Conservation (phyloP, 331 rosid genomes). For the Acacia concinna region DNA sequence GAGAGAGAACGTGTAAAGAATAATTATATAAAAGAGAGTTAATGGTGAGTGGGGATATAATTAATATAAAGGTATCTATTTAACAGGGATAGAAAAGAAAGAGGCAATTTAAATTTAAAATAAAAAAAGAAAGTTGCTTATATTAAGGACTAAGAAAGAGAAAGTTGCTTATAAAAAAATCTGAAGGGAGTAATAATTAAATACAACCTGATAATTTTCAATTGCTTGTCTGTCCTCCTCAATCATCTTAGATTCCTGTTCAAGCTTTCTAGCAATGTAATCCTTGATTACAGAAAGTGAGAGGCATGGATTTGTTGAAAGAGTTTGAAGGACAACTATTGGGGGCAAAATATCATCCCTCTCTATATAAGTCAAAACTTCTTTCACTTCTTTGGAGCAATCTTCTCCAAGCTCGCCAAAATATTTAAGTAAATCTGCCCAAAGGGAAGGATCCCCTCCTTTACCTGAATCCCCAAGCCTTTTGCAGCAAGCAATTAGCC, state of each 20-base stretch:
- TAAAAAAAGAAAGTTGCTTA: too few species aligned
- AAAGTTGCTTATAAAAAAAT: too few species aligned
- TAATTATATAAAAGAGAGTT: too few species aligned
- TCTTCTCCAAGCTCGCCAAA: constrained; percentile 99
- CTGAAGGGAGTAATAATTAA: too few species aligned
- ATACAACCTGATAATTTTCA: constrained; percentile 99
- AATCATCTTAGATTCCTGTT: constrained; percentile 87
- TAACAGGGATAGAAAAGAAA: too few species aligned
- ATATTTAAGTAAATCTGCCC: constrained; percentile 96
- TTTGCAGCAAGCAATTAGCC: constrained; percentile 94
- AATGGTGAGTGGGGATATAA: too few species aligned
- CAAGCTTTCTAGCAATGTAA: constrained; percentile 94
- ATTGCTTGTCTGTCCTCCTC: constrained; percentile 89
- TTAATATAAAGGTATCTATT: too few species aligned
- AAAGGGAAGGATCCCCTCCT: constrained; percentile 92
- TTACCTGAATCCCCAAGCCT: constrained; percentile 86
- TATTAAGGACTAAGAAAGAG: too few species aligned
- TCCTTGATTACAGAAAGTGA: constrained; percentile 94
- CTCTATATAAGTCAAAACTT: constrained; percentile 87
- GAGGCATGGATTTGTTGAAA: constrained; percentile 88
- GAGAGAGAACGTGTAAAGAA: too few species aligned
- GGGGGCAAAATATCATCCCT: constrained; percentile 96
- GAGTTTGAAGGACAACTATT: constrained; percentile 88
- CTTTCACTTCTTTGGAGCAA: constrained; percentile 95
- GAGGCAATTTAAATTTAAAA: too few species aligned